Conservation (phyloP, 345 rosid species). For the Hibiscus tridactylites region DNA sequence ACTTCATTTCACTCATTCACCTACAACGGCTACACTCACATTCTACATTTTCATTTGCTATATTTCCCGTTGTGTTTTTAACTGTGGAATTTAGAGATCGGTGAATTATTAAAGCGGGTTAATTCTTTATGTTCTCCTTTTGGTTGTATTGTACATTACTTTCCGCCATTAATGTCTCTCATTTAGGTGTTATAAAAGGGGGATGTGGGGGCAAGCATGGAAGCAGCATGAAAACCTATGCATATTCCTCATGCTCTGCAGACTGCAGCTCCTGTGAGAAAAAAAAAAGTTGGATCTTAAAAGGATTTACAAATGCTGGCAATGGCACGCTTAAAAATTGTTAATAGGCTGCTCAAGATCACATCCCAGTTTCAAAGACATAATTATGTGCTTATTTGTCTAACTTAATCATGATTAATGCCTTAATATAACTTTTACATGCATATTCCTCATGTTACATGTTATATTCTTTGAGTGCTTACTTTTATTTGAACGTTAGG, state of each 20-base stretch:
- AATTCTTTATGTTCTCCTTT: background rate
- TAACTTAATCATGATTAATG: background rate
- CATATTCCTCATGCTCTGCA: background rate
- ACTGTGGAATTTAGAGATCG: background rate
- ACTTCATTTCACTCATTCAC: slow-evolving; percentile 1
- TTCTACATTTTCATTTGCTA: slow-evolving; percentile 8
- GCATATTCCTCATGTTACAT: too few relatives aligned
- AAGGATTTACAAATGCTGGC: background rate
- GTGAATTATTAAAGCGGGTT: background rate
- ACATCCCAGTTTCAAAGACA: background rate
- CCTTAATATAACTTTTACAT: background rate
- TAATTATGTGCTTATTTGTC: background rate
- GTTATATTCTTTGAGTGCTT: background rate
- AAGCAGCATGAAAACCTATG: background rate
- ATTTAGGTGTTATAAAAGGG: background rate
- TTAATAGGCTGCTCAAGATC: slow-evolving; percentile 2
- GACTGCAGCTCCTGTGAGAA: background rate
- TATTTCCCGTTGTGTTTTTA: background rate
- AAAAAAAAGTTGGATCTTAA: background rate
- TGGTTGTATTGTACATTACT: background rate
- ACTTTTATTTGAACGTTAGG: slow-evolving; percentile 6
- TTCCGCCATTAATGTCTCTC: background rate
- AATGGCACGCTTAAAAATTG: background rate
- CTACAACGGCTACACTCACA: slow-evolving; percentile 21
- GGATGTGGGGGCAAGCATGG: slow-evolving; percentile 6